phyloP scores from a whole-genome alignment of 176 grass and related monocot genomes.

The Zoysia japonica region DNA sequence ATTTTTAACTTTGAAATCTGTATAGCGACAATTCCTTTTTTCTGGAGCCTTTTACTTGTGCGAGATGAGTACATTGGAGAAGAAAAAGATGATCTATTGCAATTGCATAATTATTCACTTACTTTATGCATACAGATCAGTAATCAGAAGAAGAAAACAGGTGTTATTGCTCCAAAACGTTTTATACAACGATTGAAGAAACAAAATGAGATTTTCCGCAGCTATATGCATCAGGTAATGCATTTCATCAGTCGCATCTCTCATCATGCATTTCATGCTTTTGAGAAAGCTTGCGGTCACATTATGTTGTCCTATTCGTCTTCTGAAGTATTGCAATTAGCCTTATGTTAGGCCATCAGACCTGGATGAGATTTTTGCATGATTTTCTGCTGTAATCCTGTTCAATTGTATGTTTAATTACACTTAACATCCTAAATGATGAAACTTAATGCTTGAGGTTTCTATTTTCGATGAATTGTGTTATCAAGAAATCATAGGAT shows the following conservation, averaged over 20 bases:
- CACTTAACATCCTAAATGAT: not conserved
- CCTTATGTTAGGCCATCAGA: not conserved
- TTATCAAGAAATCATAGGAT: not conserved
- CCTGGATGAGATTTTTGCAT: not conserved
- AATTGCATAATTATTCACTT: conserved; percentile 15
- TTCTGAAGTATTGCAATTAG: not conserved
- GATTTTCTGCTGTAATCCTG: not conserved
- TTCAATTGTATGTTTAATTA: not conserved
- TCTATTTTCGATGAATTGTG: not conserved
- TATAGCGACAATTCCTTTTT: not conserved
- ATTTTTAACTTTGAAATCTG: conserved; percentile 1
- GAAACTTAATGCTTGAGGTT: not conserved
- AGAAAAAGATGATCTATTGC: not conserved
- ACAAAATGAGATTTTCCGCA: conserved; percentile 95
- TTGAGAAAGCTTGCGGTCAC: not conserved
- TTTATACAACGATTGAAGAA: conserved; percentile 97
- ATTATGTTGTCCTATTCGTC: not conserved
- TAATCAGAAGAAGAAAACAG: conserved; percentile 97
- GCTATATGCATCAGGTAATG: conserved; percentile 98
- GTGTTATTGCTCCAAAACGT: conserved; percentile 88
- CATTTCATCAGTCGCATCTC: conserved; percentile 13
- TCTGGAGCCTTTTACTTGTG: conserved; percentile 9
- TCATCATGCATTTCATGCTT: not conserved
- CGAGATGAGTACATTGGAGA: not conserved
- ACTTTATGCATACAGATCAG: conserved; percentile 63